phyloP scores from a whole-genome alignment of 352 stramenopile species.

The Globisporangium echinulatum region DNA sequence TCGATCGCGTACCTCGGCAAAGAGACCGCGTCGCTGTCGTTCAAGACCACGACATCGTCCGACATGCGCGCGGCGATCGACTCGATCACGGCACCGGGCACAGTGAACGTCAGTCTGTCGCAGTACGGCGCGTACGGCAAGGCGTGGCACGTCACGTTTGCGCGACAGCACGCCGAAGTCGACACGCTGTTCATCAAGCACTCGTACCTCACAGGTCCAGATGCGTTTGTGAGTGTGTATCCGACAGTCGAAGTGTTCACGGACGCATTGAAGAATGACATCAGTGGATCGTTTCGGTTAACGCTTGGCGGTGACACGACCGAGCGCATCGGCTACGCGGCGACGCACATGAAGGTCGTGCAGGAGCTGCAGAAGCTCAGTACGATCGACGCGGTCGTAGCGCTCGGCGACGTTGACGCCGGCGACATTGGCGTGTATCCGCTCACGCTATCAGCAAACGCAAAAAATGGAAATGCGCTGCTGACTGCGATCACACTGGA shows the following conservation, averaged over 20 bases:
- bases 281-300: slow-evolving; percentile 56
- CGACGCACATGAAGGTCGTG: slow-evolving; percentile 63
- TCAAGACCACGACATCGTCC: slow-evolving; percentile 68
- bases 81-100: slow-evolving; percentile 65
- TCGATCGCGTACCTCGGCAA: slow-evolving; percentile 83
- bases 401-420: slow-evolving; percentile 29
- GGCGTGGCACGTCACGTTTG: slow-evolving; percentile 92
- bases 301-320: slow-evolving; percentile 44
- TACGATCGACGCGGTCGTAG: slow-evolving; percentile 51
- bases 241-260: slow-evolving; percentile 57
- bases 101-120: slow-evolving; percentile 79
- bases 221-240: slow-evolving; percentile 61
- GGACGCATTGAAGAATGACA: slow-evolving; percentile 45
- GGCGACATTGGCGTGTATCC: slow-evolving; percentile 56
- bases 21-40: slow-evolving; percentile 60
- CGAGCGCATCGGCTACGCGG: slow-evolving; percentile 46
- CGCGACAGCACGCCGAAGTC: slow-evolving; percentile 37
- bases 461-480: slow-evolving; percentile 17
- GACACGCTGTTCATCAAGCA: slow-evolving; percentile 78
- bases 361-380: slow-evolving; percentile 68
- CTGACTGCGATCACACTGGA: slow-evolving; percentile 42
- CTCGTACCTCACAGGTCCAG: slow-evolving; percentile 64
- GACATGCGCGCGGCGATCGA: slow-evolving; percentile 87
- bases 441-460: slow-evolving; percentile 41
- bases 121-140: slow-evolving; percentile 63